These are phyloP conservation scores for Hymenoscyphus fraxineus DNA, from an alignment of 2,329 filamentous ascomycete genomes.

Conservation along the genomic window DNA sequence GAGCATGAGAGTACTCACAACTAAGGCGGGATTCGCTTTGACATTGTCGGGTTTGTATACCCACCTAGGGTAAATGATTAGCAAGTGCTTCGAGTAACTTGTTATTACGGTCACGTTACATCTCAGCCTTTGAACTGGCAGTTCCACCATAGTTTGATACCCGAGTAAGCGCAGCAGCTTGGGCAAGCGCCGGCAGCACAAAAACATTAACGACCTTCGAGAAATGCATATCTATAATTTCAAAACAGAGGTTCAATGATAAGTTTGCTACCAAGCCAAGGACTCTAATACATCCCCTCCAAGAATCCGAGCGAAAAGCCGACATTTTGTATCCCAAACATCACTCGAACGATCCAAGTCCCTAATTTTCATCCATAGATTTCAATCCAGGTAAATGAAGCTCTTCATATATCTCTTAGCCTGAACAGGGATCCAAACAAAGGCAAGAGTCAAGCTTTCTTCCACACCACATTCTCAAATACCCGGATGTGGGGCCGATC, in stretches of 20 bases:
- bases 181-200: conserved; percentile 6
- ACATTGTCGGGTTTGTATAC: conserved; percentile 25
- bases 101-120: conserved; percentile 14
- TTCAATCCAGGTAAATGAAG: not conserved
- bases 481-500: conserved; percentile 14
- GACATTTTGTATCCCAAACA: not conserved
- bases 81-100: not conserved
- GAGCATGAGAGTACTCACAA: conserved; percentile 2
- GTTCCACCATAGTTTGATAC: conserved; percentile 23
- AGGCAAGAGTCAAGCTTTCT: conserved; percentile 18
- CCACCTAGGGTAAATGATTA: conserved; percentile 15
- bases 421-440: conserved; percentile 6
- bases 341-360: not conserved
- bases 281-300: not conserved
- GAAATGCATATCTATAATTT: conserved; percentile 10
- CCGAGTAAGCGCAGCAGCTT: conserved; percentile 16
- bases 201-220: conserved; percentile 8
- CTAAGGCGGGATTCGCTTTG: conserved; percentile 20
- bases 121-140: conserved; percentile 21
- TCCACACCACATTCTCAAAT: conserved; percentile 5
- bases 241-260: not conserved
- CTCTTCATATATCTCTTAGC: conserved; percentile 6
- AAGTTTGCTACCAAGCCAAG: not conserved
- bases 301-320: not conserved
- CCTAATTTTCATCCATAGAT: not conserved